phyloP scores from a whole-genome alignment of 495 filamentous ascomycete species.

The Thermochaetoides thermophila region DNA sequence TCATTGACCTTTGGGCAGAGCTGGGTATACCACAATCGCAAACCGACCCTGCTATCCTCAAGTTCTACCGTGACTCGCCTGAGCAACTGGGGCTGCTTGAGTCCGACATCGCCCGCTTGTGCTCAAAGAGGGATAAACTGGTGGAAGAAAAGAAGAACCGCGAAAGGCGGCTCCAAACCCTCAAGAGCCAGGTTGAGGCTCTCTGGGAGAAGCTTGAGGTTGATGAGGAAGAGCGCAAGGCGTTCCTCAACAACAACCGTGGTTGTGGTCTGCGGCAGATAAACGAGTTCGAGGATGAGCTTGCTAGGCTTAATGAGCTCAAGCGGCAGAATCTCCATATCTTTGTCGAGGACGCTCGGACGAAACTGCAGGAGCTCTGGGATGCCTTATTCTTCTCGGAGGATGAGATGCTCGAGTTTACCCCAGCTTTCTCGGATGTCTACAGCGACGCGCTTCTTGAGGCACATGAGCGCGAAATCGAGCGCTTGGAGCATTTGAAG shows the following conservation, averaged over 20 bases:
- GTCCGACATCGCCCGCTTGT: conserved; percentile 62
- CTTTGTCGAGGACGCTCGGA: conserved; percentile 87
- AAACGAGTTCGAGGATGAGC: conserved; percentile 87
- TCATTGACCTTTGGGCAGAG: conserved; percentile 90
- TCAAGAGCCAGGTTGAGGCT: conserved; percentile 56
- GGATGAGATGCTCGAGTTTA: conserved; percentile 95
- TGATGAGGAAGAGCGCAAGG: conserved; percentile 66
- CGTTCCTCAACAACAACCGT: conserved; percentile 52
- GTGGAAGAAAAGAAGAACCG: conserved; percentile 84
- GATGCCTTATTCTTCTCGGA: conserved; percentile 86
- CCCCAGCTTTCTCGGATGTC: conserved; percentile 78
- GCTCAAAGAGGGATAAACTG: conserved; percentile 62
- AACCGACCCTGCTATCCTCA: conserved; percentile 74
- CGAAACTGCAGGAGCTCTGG: conserved; percentile 85
- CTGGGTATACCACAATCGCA: conserved; percentile 84
- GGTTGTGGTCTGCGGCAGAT: conserved; percentile 77
- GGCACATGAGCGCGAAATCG: conserved; percentile 79
- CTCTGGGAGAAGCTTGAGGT: conserved; percentile 83
- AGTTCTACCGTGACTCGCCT: conserved; percentile 74
- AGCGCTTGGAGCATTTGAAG: conserved; percentile 62
- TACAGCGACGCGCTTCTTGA: conserved; percentile 81
- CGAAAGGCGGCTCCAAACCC: conserved; percentile 66
- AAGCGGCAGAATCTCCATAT: conserved; percentile 90
- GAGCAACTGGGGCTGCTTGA: conserved; percentile 87
- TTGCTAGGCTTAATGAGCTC: conserved; percentile 71